A percentile compares a stretch with the other conserved stretches of the same genome.
Conservation (phyloP, 2,329 filamentous ascomycete genomes). For the Trichophyton simii region DNA sequence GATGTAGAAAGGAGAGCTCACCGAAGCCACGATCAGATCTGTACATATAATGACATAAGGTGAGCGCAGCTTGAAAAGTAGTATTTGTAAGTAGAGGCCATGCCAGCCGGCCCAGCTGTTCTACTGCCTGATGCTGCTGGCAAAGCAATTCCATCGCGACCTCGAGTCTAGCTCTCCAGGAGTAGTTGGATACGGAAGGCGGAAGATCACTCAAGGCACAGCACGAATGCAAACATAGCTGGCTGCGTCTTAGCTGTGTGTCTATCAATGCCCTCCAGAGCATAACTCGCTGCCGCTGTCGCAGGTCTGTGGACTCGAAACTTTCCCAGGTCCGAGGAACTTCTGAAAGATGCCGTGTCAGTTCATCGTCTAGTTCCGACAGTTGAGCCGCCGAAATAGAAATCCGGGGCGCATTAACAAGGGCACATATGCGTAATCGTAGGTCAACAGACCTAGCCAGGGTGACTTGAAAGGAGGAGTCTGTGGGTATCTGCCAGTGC, state of each 20-base stretch:
- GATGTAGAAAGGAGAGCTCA: constrained; percentile 11
- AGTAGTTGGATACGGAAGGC: constrained; percentile 22
- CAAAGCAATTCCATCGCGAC: constrained; percentile 27
- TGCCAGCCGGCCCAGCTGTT: constrained; percentile 21
- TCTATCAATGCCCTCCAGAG: constrained; percentile 26
- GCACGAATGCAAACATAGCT: constrained; percentile 30
- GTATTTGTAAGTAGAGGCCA: constrained; percentile 26
- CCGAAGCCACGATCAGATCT: constrained; percentile 16
- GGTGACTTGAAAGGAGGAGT: constrained; percentile 25
- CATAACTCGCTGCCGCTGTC: constrained; percentile 22
- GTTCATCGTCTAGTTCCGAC: constrained; percentile 27
- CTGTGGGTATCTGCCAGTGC: constrained; percentile 24
- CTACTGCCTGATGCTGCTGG: constrained; percentile 24
- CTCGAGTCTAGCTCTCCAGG: constrained; percentile 26
- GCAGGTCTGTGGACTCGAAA: constrained; percentile 14
- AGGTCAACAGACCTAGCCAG: constrained; percentile 19
- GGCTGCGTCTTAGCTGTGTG: constrained; percentile 24
- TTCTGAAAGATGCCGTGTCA: constrained; percentile 23
- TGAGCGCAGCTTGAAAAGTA: constrained; percentile 27
- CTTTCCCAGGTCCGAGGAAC: constrained; percentile 23
- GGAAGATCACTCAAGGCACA: constrained; percentile 24
- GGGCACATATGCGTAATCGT: constrained; percentile 15
- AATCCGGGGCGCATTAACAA: constrained; percentile 16
- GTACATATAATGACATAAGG: constrained; percentile 28
- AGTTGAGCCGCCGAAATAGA: constrained; percentile 27